phyloP scores from a whole-genome alignment of 768 basidiomycete genomes.

The Sarcomyxa edulis region DNA sequence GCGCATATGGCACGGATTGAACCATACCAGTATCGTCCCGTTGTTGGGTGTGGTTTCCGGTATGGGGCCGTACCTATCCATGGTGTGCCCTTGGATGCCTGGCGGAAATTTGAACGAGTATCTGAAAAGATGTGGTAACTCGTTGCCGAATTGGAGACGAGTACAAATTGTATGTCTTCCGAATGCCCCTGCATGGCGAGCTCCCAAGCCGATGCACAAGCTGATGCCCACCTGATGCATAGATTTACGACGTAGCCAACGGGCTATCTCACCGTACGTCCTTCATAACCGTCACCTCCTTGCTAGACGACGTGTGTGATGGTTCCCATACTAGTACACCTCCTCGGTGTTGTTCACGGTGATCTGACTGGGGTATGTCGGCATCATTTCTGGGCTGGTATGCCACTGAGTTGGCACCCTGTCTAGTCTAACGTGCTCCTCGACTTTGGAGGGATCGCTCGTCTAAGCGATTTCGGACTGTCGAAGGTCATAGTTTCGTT shows the following conservation, averaged over 20 bases:
- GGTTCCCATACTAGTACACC: background rate
- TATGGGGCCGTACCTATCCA: constrained; percentile 4
- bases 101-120: constrained; percentile 3
- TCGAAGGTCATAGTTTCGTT: constrained; percentile 2
- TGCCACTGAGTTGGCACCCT: background rate
- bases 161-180: background rate
- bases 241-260: constrained; percentile 1
- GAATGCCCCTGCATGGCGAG: background rate
- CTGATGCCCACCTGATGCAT: too few species aligned
- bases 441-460: background rate
- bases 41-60: constrained; percentile 1
- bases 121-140: background rate
- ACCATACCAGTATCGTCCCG: constrained; percentile 1
- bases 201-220: background rate
- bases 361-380: constrained; percentile 3
- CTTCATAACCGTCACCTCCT: background rate
- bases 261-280: background rate
- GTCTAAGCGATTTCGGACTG: constrained; percentile 6
- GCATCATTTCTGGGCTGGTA: background rate
- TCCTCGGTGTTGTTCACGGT: background rate
- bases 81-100: constrained; percentile 7
- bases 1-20: background rate
- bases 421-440: constrained; percentile 2
- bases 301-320: background rate
- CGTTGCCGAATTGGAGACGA: background rate